Base-by-base conservation (phyloP, 306 rosid genomes). In the Fragaria vesca region DNA sequence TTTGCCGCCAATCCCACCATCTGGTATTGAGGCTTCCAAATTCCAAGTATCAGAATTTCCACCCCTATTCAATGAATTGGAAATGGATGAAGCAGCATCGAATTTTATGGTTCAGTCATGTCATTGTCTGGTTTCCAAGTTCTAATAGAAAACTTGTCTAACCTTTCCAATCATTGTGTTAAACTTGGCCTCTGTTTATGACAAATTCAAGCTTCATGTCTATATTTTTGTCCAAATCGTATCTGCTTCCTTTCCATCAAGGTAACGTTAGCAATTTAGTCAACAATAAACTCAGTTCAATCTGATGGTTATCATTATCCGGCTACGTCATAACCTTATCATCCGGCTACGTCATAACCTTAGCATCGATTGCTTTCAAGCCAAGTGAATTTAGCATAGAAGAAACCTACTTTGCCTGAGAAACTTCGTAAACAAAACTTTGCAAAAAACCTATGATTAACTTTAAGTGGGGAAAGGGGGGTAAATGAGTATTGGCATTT, bases 401-500 rank as follows among this genome's bases (percentile, higher is more conserved):
- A 8, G 46, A 66, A 66, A 66, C 70, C 47, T 66, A 36, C 20
- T 6, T 36, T 2, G 40, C 34, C 13, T 18, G 21, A 24, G 7
- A 54, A 40, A n/a, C 8, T 38, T 60, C 20, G 43, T 42, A 8
- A 72, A 21, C 75, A 84, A 85, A 87, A 83, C 71, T 76, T 80
- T 18, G 34, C 13, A 61, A 77, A 81, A 80, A 66, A 67, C 88
- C 96, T 88, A 82, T 86, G 79, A 87, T 77, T 78, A 43, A 80
- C 20, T 66, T 83, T 86, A 68, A 43, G 32, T 68, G 28, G 76
- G 42, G 80, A 71, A 79, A 63, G 76, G 60, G 52, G 86, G 85
- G 82, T 6, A 11, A 57, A 9, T 21, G 63, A 9, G 90, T 45
- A 84, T 46, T 74, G 88, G 86, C 95, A 86, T 84, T 88, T 87